phyloP scores from a whole-genome alignment of 1,139 yeast genomes.

The Kurtzmaniella quercitrusa region DNA sequence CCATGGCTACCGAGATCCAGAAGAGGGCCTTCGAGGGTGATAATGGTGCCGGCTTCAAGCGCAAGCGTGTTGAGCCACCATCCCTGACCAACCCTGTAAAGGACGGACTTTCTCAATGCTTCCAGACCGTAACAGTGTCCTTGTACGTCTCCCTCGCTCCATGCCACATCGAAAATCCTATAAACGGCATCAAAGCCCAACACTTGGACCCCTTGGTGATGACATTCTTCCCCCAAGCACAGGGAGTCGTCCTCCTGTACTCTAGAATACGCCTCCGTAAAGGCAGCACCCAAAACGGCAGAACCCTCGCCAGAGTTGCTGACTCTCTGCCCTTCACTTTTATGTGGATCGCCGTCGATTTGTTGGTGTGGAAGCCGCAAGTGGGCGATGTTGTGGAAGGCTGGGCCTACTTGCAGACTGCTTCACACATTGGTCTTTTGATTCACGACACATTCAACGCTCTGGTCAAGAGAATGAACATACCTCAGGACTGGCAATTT shows the following conservation, averaged over 20 bases:
- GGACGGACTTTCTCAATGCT: constrained; percentile 56
- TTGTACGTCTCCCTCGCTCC: constrained; percentile 89
- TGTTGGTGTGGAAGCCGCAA: constrained; percentile 85
- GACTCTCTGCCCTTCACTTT: constrained; percentile 86
- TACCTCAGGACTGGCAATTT: constrained; percentile 82
- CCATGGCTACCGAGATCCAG: neutral
- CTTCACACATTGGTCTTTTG: constrained; percentile 88
- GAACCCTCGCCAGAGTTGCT: constrained; percentile 54
- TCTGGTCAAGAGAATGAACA: constrained; percentile 75
- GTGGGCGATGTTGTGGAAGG: constrained; percentile 85
- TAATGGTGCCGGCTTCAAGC: constrained; percentile 10
- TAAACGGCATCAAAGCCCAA: constrained; percentile 76
- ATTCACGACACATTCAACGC: constrained; percentile 95
- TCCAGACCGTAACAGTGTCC: constrained; percentile 57
- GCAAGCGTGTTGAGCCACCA: constrained; percentile 18
- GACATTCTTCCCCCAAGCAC: constrained; percentile 69
- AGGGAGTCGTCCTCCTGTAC: constrained; percentile 83
- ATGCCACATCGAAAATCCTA: constrained; percentile 58
- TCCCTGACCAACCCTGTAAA: constrained; percentile 30
- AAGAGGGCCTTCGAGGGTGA: constrained; percentile 1
- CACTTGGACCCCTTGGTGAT: constrained; percentile 87
- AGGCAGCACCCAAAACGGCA: constrained; percentile 30
- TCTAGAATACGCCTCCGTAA: constrained; percentile 48
- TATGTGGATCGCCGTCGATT: constrained; percentile 80
- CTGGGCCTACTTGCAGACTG: constrained; percentile 84